Base-by-base conservation (phyloP, 2,329 filamentous ascomycete species). In the Periconia sp. region DNA sequence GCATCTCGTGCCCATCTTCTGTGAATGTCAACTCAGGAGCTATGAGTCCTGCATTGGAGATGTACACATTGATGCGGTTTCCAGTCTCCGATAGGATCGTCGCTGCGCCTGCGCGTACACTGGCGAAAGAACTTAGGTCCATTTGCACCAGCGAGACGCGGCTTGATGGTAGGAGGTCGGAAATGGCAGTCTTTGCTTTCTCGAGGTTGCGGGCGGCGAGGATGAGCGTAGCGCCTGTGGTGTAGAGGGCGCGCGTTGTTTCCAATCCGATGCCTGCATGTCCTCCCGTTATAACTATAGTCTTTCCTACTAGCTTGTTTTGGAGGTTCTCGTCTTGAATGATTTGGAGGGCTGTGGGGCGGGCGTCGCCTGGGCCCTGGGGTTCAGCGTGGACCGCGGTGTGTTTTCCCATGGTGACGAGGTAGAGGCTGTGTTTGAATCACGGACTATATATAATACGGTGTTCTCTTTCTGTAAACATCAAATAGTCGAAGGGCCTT, bases 161-260 rank as follows among this genome's bases (percentile, higher is more conserved):
- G n/a, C 52, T 58, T 0, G 50, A 45, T 11, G 57, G 56, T 11
- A 63, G 48, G 44, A 63, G 40, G 42, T 41, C 48, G 31, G 30
- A 45, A 13, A 60, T 44, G 7, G 53, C 55, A 17, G 49, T 51
- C 19, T 67, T 54, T 19, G 52, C 60, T 31, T 59, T 61, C 7
- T 42, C 23, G 1, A 77, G 50, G 57, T 80, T 66, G 14, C 80
- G 73, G 1, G 70, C 77, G 1, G 77, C 77, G 9, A 74, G 62
- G 61, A 72, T 80, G 41, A 82, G 58, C 9, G 70, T 75, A 1
- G 79, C 78, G 15, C 79, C 79, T 0, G 81, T 78, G 17, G 71
- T 65, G 27, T 71, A 62, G 31, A 83, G 69, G 1, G 78, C 79
- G 3, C 73, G 56, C 2, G 55, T 50, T 17, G 64, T 66, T 20